Percentiles rank a stretch among this genome's conserved stretches.
Evolutionary conservation across 805 yeast species (phyloP).

Genomic region (Saccharomyces paradoxus): DNA sequence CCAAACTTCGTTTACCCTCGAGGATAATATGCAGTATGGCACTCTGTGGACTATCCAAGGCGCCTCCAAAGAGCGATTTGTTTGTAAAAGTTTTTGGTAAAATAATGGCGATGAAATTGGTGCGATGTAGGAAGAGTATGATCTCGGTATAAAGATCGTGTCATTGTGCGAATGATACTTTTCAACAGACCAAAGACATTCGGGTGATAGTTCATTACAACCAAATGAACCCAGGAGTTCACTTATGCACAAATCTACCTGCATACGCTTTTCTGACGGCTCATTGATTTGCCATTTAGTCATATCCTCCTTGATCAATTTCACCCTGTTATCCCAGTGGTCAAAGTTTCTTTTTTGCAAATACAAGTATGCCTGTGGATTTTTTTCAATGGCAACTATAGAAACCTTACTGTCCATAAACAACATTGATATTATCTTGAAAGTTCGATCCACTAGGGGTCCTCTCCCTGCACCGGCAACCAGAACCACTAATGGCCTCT

Average conservation of each 20-base stretch:
- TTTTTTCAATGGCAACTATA: conserved; percentile 66
- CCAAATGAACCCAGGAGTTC: conserved; percentile 89
- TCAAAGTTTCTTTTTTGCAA: conserved; percentile 41
- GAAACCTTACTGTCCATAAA: conserved; percentile 16
- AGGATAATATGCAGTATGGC: conserved; percentile 39
- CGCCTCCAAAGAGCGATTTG: conserved; percentile 29
- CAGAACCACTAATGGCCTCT: conserved; percentile 34
- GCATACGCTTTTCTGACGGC: conserved; percentile 19
- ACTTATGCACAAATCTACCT: conserved; percentile 57
- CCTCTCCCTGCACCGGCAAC: conserved; percentile 89
- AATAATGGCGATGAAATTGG: conserved; percentile 60
- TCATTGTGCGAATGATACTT: conserved; percentile 30
- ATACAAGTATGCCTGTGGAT: conserved; percentile 47
- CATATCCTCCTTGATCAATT: conserved; percentile 51
- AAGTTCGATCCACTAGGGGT: conserved; percentile 54
- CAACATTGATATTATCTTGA: conserved; percentile 34
- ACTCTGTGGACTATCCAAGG: conserved; percentile 40
- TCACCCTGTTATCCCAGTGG: conserved; percentile 47
- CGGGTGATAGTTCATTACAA: conserved; percentile 86
- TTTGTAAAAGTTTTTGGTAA: conserved; percentile 29
- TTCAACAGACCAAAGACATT: conserved; percentile 48
- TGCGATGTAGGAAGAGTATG: conserved; percentile 50
- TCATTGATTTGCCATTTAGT: conserved; percentile 36
- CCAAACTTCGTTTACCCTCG: conserved; percentile 50
- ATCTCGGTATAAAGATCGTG: conserved; percentile 56